phyloP scores from a whole-genome alignment of 305 asterid species.

The Fraxinus greggii region DNA sequence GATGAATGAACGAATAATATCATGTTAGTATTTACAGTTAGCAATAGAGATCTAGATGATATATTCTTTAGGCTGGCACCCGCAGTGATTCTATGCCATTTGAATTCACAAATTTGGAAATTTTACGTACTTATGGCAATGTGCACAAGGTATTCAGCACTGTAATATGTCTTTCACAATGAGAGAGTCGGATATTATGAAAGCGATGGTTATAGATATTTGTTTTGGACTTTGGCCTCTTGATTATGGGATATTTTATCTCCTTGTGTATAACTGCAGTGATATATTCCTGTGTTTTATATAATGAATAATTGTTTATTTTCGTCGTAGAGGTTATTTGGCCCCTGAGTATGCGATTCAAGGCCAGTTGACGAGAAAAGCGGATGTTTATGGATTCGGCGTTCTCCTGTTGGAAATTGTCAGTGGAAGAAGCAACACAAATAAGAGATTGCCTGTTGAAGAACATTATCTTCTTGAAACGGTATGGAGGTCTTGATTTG shows the following conservation, averaged over 20 bases:
- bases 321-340: constrained; percentile 70
- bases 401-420: constrained; percentile 77
- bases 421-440: constrained; percentile 68
- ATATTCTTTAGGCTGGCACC: neutral
- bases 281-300: neutral
- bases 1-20: neutral
- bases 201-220: neutral
- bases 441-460: constrained; percentile 55
- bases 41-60: neutral
- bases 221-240: neutral
- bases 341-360: constrained; percentile 89
- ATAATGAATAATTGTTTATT: constrained; percentile 6
- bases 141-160: neutral
- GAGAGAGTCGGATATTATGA: neutral
- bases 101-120: neutral
- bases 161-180: neutral
- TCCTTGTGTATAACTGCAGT: neutral
- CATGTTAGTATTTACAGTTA: neutral
- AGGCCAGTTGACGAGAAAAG: constrained; percentile 82
- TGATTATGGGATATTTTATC: neutral
- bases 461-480: constrained; percentile 67
- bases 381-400: constrained; percentile 87
- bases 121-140: neutral
- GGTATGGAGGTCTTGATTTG: constrained; percentile 41
- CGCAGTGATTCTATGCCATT: neutral